These are phyloP conservation scores for Millerozyma acaciae DNA, from an alignment of 805 yeast genomes.

Conservation along the genomic window DNA sequence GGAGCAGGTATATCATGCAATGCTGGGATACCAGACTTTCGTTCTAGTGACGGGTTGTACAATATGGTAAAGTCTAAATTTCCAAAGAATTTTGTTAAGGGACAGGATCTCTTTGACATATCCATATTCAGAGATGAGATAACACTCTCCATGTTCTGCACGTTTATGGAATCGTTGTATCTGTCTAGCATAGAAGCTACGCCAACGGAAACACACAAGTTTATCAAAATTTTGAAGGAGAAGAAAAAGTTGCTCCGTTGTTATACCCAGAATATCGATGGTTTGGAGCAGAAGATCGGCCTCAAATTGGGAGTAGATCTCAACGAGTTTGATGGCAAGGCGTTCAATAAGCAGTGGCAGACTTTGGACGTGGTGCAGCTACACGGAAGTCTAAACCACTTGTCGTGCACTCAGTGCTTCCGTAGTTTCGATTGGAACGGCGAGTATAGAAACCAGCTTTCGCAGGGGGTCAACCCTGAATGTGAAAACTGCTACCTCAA, in stretches of 20 bases:
- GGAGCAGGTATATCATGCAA: constrained; percentile 97
- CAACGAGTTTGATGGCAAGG: constrained; percentile 20
- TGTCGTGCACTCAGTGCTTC: constrained; percentile 74
- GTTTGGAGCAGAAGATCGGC: constrained; percentile 67
- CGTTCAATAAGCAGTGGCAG: constrained; percentile 49
- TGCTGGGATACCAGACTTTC: constrained; percentile 95
- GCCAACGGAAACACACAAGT: constrained; percentile 82
- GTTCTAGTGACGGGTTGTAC: constrained; percentile 82
- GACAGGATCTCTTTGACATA: constrained; percentile 88
- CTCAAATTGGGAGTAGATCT: constrained; percentile 53
- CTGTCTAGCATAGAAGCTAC: constrained; percentile 57
- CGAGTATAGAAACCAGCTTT: constrained; percentile 42
- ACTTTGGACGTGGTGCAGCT: constrained; percentile 76
- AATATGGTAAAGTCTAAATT: constrained; percentile 61
- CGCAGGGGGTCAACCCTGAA: constrained; percentile 67
- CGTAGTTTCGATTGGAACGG: constrained; percentile 58
- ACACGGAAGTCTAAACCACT: constrained; percentile 80
- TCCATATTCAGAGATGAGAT: constrained; percentile 68
- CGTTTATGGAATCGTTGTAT: constrained; percentile 83
- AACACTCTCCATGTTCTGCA: constrained; percentile 71
- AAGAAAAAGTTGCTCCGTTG: constrained; percentile 72
- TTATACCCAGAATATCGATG: constrained; percentile 94
- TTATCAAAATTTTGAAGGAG: constrained; percentile 58
- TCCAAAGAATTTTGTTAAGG: constrained; percentile 64
- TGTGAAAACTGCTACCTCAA: constrained; percentile 66